Conservation (phyloP, 2,329 filamentous ascomycete species). For the Stagonosporopsis chrysanthemi region DNA sequence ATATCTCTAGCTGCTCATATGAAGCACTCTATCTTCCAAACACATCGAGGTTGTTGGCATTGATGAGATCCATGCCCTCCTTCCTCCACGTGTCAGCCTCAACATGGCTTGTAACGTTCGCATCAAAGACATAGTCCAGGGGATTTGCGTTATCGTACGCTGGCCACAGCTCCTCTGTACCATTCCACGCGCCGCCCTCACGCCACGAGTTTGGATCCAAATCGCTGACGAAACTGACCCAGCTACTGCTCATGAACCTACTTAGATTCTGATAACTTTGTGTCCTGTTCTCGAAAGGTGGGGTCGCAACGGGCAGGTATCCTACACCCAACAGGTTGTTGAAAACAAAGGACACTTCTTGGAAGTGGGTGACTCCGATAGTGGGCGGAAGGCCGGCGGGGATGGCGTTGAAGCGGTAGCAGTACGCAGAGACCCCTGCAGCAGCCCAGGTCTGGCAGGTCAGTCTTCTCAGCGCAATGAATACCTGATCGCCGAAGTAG, state of each 20-base stretch:
- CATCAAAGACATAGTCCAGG: conserved; percentile 57
- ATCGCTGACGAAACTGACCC: conserved; percentile 57
- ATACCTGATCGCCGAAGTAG: conserved; percentile 60
- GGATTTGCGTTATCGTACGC: conserved; percentile 48
- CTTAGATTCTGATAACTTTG: conserved; percentile 50
- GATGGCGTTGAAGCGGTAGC: conserved; percentile 68
- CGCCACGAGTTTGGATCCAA: conserved; percentile 39
- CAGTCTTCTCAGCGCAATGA: conserved; percentile 64
- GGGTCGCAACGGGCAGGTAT: conserved; percentile 46
- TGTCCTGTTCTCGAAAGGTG: conserved; percentile 47
- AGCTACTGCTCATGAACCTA: conserved; percentile 54
- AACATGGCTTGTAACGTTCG: conserved; percentile 50
- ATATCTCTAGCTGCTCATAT: neutral
- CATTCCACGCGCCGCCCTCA: conserved; percentile 23
- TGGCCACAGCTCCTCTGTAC: conserved; percentile 50
- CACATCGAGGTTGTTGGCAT: conserved; percentile 27
- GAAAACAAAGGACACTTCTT: conserved; percentile 59
- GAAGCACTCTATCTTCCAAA: conserved; percentile 9
- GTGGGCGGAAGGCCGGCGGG: conserved; percentile 54
- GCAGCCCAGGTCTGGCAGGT: conserved; percentile 62
- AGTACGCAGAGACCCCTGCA: conserved; percentile 61
- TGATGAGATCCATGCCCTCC: conserved; percentile 56
- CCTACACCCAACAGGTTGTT: conserved; percentile 55
- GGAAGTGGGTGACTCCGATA: conserved; percentile 62
- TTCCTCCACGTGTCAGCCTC: conserved; percentile 56